Conservation (phyloP, 1,284 basidiomycete species). For the Anthracocystis walkeri region DNA sequence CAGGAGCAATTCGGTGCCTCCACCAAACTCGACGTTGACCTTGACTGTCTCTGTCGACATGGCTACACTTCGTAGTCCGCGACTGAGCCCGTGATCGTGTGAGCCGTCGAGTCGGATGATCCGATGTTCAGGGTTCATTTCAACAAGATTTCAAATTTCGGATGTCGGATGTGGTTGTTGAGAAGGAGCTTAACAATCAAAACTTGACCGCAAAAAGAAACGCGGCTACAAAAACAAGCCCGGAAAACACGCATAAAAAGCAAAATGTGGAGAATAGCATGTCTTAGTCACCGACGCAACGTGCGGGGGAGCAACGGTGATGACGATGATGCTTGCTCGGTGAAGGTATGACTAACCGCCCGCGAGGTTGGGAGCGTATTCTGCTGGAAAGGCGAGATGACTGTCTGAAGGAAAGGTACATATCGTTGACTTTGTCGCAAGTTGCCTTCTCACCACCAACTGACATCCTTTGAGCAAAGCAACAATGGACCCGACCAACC, state of each 20-base stretch:
- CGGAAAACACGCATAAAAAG: neutral
- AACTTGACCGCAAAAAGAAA: neutral
- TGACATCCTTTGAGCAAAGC: neutral
- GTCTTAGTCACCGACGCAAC: constrained; percentile 7
- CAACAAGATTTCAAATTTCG: neutral
- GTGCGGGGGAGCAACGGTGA: neutral
- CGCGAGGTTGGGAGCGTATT: neutral
- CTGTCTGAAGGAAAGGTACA: neutral
- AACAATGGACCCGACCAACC: constrained; percentile 73
- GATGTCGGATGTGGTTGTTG: neutral
- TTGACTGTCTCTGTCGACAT: constrained; percentile 37
- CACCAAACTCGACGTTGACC: constrained; percentile 56
- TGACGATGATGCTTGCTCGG: neutral
- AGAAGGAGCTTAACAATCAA: neutral
- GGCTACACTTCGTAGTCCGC: no score
- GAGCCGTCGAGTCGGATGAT: neutral
- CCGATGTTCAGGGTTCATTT: neutral
- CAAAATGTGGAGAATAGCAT: neutral
- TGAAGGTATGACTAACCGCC: neutral
- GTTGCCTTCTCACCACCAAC: neutral
- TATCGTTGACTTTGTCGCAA: neutral
- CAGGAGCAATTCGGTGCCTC: constrained; percentile 66
- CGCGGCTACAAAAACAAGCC: neutral
- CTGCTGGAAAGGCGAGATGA: neutral
- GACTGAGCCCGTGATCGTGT: neutral